Evolutionary conservation across 2,329 filamentous ascomycete genomes (phyloP).

Genomic region (Calonectria pseudoreteaudii): DNA sequence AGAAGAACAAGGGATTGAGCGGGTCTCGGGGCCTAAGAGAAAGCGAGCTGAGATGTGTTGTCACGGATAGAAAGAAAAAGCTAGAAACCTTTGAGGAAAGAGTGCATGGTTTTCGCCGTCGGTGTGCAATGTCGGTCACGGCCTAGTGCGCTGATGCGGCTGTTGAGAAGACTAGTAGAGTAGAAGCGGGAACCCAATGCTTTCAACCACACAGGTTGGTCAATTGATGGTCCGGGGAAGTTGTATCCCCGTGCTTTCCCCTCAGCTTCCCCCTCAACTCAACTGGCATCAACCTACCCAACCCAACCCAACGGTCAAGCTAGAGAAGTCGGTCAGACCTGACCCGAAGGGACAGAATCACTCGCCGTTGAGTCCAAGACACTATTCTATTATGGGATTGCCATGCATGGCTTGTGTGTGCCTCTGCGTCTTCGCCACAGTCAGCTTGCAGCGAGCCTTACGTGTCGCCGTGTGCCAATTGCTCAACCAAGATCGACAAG

Average conservation of each 20-base stretch:
- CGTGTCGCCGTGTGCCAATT: constrained; percentile 7
- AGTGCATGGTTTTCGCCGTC: background rate
- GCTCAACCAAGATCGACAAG: constrained; percentile 7
- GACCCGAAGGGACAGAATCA: background rate
- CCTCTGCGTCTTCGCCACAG: background rate
- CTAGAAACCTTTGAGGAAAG: background rate
- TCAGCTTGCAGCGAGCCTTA: background rate
- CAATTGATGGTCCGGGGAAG: background rate
- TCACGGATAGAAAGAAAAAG: background rate
- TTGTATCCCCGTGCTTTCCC: background rate
- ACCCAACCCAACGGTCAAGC: background rate
- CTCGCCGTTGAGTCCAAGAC: background rate
- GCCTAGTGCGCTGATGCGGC: background rate
- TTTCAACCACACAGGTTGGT: constrained; percentile 7
- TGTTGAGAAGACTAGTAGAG: background rate
- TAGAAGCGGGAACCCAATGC: background rate
- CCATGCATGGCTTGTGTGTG: background rate
- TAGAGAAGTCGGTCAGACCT: constrained; percentile 25
- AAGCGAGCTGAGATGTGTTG: background rate
- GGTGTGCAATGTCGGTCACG: background rate
- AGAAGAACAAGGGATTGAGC: background rate
- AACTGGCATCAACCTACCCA: background rate
- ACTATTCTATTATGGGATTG: background rate
- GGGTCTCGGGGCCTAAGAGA: background rate
- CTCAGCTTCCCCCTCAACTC: background rate